Evolutionary conservation across 805 yeast species (phyloP), one percentile per base, ranked within the genome.

Genomic region (Grigorovia transvaalensis): DNA sequence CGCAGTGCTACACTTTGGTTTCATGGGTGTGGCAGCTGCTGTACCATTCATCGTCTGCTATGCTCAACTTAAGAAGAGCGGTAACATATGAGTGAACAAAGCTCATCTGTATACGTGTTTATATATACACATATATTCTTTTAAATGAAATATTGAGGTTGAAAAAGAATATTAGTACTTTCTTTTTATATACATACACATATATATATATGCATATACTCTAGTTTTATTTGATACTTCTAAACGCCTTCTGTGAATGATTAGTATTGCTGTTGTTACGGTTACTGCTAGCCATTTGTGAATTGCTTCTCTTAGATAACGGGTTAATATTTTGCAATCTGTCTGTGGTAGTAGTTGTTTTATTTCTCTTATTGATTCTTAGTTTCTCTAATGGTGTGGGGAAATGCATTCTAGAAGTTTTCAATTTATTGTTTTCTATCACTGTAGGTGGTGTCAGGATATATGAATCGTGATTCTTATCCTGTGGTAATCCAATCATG

Each of bases 31-130:
- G 45, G 91, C 88, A 54, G 76, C 82, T 57, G 78, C 81, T 55
- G 74, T 84, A 52, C 97, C 98, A 67, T 85, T 88, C 76, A 75
- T 85, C 65, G 81, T 89, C 52, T 74, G 79, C 57, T 83, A 72
- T 73, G 87, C 83, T 75, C 93, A 88, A 78, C 74, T 88, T 76
- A 85, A 84, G 81, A 90, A 90, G 80, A 75, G 91, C 56, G 96
- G 96, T 49, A 40, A 50, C 27, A 45, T 56, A 35, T 56, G 49
- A 47, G 38, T 33, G 12, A 33, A 4, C 27, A 23, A 23, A 6
- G 6, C 27, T 23, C 27, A 23, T 23, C 3, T 23, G 27, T 23
- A 33, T 33, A 13, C 8, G 8, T 13, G 3, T 33, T 13, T 33
- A 33, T 33, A 33, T 33, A 33, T 33, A 13, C 3, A 33, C 38